Evolutionary conservation across 306 rosid species (phyloP), one percentile per base, ranked within the genome.

Genomic region (Rosa multiflora): DNA sequence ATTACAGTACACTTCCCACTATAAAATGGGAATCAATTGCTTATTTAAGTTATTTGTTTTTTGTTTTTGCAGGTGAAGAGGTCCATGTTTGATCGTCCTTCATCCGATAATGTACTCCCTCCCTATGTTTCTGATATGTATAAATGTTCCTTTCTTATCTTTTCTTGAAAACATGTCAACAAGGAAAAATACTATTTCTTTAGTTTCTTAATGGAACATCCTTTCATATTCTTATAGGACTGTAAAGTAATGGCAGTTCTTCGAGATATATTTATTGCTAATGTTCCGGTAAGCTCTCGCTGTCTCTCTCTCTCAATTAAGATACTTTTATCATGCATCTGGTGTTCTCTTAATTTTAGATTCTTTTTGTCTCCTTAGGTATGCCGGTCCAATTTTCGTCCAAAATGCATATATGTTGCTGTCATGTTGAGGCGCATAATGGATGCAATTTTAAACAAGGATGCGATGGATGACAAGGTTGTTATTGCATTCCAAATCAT

Each of bases 381-480:
- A 69, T 81, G 18, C 69, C 53, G 76, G 59, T 86, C 87, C 85
- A 89, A 90, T 84, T 91, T 94, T 64, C 88, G 89, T 74, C 85
- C 92, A 56, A 94, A 92, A 86, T 94, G 99, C 82, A 85, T 94
- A 80, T 94, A 91, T 85, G 92, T 86, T 70, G 99, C 95, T 47
- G 97, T 94, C 32, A 92, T 94, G 99, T 76, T 92, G 72, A 87
- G 94, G 75, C 94, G 97, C 79, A 92, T 94, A 85, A 78, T 94
- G 97, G 99, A 94, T 84, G 97, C 99, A 63, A 84, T 86, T 83
- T 85, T 94, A 79, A 94, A 92, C 76, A 88, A 92, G 87, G 97
- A 94, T 89, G 84, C 97, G 12, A 87, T 94, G 94, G 98, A 94
- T 85, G 98, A 94, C 87, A 94, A 94, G 98, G 98, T 93, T 82